These are phyloP conservation scores for California macrophylla DNA, from an alignment of 441 rosid species.

Conservation along the genomic window DNA sequence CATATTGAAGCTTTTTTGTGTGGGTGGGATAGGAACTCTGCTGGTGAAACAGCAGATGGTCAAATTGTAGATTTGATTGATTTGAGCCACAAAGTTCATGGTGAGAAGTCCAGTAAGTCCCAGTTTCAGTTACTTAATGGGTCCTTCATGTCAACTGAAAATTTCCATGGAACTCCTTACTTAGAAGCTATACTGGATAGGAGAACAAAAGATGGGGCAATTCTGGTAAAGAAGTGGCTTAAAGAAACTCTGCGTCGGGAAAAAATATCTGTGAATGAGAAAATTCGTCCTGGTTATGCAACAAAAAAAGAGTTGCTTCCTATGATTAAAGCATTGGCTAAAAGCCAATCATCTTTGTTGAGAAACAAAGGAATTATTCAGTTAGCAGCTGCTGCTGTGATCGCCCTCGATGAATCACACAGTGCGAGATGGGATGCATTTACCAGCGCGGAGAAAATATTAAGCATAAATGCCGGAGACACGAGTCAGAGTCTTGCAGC, in stretches of 20 bases:
- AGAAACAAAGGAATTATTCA: conserved; percentile 79
- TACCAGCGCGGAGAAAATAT: conserved; percentile 74
- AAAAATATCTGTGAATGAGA: conserved; percentile 44
- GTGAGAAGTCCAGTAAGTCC: conserved; percentile 20
- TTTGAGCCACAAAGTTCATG: conserved; percentile 22
- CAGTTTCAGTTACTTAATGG: conserved; percentile 33
- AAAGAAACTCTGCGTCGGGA: conserved; percentile 67
- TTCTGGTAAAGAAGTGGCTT: conserved; percentile 87
- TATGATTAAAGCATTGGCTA: conserved; percentile 54
- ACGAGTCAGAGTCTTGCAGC: conserved; percentile 85
- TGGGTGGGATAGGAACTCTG: conserved; percentile 47
- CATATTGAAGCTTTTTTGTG: conserved; percentile 51
- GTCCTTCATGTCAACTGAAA: conserved; percentile 59
- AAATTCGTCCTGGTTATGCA: conserved; percentile 57
- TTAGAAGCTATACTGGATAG: conserved; percentile 80
- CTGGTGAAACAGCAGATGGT: conserved; percentile 1
- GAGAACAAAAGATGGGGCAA: conserved; percentile 69
- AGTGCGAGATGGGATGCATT: conserved; percentile 77
- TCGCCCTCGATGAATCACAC: conserved; percentile 54
- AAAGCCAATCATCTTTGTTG: conserved; percentile 49
- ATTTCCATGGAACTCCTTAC: conserved; percentile 69
- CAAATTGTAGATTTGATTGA: conserved; percentile 28
- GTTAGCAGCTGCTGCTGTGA: conserved; percentile 58
- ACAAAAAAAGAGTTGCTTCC: conserved; percentile 54
- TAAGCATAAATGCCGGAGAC: conserved; percentile 74